phyloP scores from a whole-genome alignment of 2,329 filamentous ascomycete genomes.

The Exutisphaerella laricina region DNA sequence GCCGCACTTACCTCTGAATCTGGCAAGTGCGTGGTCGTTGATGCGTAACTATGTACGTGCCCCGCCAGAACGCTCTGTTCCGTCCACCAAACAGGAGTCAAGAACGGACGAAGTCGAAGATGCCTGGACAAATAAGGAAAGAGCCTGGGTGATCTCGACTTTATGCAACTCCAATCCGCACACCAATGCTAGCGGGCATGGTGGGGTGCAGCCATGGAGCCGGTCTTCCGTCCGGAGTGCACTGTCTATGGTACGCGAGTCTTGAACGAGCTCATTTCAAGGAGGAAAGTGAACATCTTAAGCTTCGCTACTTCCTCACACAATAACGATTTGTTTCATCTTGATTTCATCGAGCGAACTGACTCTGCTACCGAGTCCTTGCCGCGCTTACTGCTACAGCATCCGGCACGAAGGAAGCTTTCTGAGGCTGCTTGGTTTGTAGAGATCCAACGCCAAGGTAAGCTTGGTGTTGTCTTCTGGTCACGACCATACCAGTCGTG shows the following conservation, averaged over 20 bases:
- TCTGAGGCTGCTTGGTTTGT: background rate
- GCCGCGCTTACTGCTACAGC: background rate
- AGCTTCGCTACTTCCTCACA: background rate
- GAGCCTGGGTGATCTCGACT: too few species aligned
- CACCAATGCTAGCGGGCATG: too few species aligned
- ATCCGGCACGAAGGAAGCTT: slow-evolving; percentile 1
- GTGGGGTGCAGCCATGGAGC: background rate
- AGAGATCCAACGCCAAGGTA: background rate
- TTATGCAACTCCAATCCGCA: too few species aligned
- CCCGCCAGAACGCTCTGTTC: too few species aligned
- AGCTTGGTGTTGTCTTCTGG: background rate
- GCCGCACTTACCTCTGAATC: too few species aligned
- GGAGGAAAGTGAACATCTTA: background rate
- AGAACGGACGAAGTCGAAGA: too few species aligned
- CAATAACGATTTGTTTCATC: background rate
- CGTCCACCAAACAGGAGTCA: too few species aligned
- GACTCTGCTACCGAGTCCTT: background rate
- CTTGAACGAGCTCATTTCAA: background rate
- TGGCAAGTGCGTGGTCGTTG: too few species aligned
- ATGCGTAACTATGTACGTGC: too few species aligned
- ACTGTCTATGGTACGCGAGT: background rate
- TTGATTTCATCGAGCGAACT: background rate
- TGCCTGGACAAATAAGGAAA: too few species aligned
- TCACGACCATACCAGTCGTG: too few species aligned
- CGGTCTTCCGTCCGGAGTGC: slow-evolving; percentile 1